Base-by-base conservation (phyloP, 2,329 filamentous ascomycete species). In the Penicillium sp. region DNA sequence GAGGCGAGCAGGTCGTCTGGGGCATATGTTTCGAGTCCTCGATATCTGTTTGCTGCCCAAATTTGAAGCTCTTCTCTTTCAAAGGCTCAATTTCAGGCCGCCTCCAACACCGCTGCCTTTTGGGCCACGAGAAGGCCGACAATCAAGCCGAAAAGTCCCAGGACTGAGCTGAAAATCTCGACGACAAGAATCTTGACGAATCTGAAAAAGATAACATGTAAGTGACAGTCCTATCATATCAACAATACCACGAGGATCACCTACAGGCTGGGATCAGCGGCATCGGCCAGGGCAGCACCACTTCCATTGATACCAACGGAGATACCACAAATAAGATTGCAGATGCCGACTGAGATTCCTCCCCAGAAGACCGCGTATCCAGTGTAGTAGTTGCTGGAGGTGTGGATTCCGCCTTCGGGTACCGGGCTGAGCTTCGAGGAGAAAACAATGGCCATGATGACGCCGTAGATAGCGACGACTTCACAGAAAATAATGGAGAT, bases 401-500 rank as follows among this genome's bases (percentile, higher is more conserved):
- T 88, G 77, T 88, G 89, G 31, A 91, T 75, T 18, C 82, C 81
- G 38, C 87, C 83, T 54, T 82, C 82, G 41, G 80, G 71, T 31
- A 94, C 82, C 53, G 82, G 74, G 65, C 84, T 82, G 66, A 99
- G 79, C 77, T 97, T 96, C 59, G 92, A 84, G 42, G 92, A 95
- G 80, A 97, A 97, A 68, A 99, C 89, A 73, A 99, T 99, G 68
- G 92, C 89, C 91, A 99, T 99, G 79, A 99, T 99, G 77, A 99
- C 93, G 68, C 95, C 95, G 82, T 99, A 99, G 76, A 99, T 99
- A 76, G 94, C 94, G 69, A 99, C 94, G 71, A 99, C 94, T 79
- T 99, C 94, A 81, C 94, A 99, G 80, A 99, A 99, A 79, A 99
- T 97, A 77, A 99, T 99, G 68, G 93, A 97, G 74, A 99, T 97